Evolutionary conservation across 306 rosid genomes (phyloP).

Genomic region (Hippophae tibetana): DNA sequence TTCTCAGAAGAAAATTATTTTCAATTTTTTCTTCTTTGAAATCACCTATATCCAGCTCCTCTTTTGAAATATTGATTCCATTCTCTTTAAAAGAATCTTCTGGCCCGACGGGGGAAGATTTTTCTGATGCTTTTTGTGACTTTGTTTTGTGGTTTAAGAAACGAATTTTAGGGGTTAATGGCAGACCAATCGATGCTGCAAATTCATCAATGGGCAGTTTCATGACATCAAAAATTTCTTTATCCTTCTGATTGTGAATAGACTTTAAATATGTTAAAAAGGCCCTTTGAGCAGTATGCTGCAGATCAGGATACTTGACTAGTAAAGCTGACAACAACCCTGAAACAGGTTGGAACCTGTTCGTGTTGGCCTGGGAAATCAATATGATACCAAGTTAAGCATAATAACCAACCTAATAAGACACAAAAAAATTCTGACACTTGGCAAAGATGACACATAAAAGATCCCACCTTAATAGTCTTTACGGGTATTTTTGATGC

Average conservation of each 20-base stretch:
- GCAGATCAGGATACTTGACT: conserved; percentile 69
- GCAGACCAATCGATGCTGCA: conserved; percentile 80
- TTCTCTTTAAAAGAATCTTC: conserved; percentile 33
- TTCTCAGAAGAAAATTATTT: conserved; percentile 29
- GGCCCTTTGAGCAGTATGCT: conserved; percentile 65
- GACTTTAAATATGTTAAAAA: conserved; percentile 68
- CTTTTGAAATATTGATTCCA: conserved; percentile 23
- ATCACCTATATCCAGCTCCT: conserved; percentile 36
- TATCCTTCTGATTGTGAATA: conserved; percentile 63
- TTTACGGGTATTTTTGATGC: conserved; percentile 68
- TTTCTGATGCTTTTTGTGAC: conserved; percentile 25
- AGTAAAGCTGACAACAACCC: conserved; percentile 60
- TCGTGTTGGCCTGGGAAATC: conserved; percentile 54
- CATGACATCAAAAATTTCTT: conserved; percentile 69
- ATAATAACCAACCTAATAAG: background rate
- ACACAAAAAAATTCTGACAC: background rate
- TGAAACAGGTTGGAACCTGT: conserved; percentile 62
- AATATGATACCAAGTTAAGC: conserved; percentile 19
- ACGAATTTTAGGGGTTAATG: conserved; percentile 74
- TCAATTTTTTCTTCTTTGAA: conserved; percentile 33
- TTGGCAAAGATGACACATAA: background rate
- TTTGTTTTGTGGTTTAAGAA: conserved; percentile 53
- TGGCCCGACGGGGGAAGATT: conserved; percentile 23
- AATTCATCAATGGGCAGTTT: conserved; percentile 62
- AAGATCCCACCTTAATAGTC: conserved; percentile 46